Evolutionary conservation across 2,329 filamentous ascomycete species (phyloP).

Genomic region (Cercospora brassicicola): DNA sequence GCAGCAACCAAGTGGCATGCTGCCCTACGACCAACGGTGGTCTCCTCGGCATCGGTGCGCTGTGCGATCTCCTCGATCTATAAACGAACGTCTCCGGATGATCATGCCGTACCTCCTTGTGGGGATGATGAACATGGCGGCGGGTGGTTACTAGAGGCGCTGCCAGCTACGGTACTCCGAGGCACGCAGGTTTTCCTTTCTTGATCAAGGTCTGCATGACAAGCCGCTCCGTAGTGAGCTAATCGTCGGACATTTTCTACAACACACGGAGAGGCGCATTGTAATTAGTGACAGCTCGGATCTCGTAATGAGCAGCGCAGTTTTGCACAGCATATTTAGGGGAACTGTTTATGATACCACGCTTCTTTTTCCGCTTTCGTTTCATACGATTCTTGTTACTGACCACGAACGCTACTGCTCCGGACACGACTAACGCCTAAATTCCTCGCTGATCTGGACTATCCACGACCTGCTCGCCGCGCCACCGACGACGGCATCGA

Average conservation of each 20-base stretch:
- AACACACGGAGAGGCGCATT: slow-evolving; percentile 22
- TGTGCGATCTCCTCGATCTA: slow-evolving; percentile 16
- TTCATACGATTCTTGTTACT: not conserved
- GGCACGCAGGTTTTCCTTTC: slow-evolving; percentile 22
- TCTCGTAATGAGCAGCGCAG: slow-evolving; percentile 23
- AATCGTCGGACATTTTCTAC: slow-evolving; percentile 21
- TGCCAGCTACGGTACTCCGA: slow-evolving; percentile 21
- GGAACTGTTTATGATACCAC: slow-evolving; percentile 15
- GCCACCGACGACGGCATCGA: not conserved
- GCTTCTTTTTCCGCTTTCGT: not conserved
- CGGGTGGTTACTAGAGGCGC: slow-evolving; percentile 14
- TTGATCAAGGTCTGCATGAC: slow-evolving; percentile 21
- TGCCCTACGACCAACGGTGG: slow-evolving; percentile 13
- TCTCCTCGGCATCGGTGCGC: slow-evolving; percentile 13
- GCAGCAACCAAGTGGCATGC: slow-evolving; percentile 1
- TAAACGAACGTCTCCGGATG: slow-evolving; percentile 7
- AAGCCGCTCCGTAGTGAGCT: slow-evolving; percentile 14
- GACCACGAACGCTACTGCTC: not conserved
- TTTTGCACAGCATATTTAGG: slow-evolving; percentile 22
- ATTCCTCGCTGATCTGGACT: not conserved
- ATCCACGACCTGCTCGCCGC: not conserved
- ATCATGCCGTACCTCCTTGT: slow-evolving; percentile 4
- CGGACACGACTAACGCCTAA: not conserved
- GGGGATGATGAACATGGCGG: slow-evolving; percentile 17
- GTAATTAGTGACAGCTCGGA: slow-evolving; percentile 23